A percentile compares a stretch with the other conserved stretches of the same genome.
phyloP scores from a whole-genome alignment of 345 rosid species.

The Isatis tinctoria region DNA sequence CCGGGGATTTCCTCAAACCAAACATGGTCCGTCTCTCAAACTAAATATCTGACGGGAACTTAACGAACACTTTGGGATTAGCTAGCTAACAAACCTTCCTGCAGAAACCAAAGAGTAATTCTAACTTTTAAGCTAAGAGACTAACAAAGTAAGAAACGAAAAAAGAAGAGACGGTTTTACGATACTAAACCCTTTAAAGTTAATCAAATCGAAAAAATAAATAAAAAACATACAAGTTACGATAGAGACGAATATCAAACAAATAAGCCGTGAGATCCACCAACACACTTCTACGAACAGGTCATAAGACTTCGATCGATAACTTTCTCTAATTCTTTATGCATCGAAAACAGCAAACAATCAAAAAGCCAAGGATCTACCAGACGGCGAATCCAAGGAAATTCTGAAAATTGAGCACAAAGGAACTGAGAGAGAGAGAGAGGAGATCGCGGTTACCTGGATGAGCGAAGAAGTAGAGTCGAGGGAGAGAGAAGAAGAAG shows the following conservation, averaged over 20 bases:
- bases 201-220: background rate
- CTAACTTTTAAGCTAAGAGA: conserved; percentile 22
- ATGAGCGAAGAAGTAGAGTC: background rate
- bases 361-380: background rate
- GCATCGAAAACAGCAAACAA: background rate
- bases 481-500: background rate
- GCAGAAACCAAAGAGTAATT: conserved; percentile 20
- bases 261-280: background rate
- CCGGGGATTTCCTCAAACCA: conserved; percentile 63
- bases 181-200: background rate
- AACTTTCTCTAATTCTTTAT: background rate
- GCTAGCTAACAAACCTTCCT: conserved; percentile 32
- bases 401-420: background rate
- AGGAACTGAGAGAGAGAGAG: background rate
- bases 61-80: background rate
- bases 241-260: background rate
- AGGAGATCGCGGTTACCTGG: conserved; percentile 14
- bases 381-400: background rate
- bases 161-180: background rate
- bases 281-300: background rate
- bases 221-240: background rate
- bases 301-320: background rate
- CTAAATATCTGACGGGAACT: background rate
- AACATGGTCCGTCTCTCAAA: conserved; percentile 42
- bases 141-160: background rate